Evolutionary conservation across 345 rosid species (phyloP), one percentile per base, ranked within the genome.

Genomic region (Lepidium africanum): DNA sequence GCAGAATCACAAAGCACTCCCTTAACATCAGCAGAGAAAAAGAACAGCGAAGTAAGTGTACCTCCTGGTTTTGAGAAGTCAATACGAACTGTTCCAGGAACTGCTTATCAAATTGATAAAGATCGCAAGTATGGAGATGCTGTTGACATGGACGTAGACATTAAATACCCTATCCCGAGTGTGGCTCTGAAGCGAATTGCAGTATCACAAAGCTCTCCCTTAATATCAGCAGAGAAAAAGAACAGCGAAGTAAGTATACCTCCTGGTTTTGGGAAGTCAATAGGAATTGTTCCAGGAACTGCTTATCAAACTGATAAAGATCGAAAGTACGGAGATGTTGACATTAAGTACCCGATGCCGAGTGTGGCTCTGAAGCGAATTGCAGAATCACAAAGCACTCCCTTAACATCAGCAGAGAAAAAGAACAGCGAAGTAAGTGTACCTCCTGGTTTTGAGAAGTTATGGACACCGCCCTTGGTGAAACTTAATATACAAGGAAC

Each of bases 401-500:
- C 14, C 37, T 59, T 73, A 36, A 47, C 12, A 9, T 66, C 77
- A 59, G 42, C 39, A 13, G 76, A 0, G 65, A 57, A 69, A 27
- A 5, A 7, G 65, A 69, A 14, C 36, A 13, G n/a, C 36, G 63
- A 36, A 43, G 14, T 40, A 9, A 35, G 41, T 15, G 11, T 65
- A 42, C 72, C 72, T 67, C 78, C 78, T 43, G 77, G 77, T 37
- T 74, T 67, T 9, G 73, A 75, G 71, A 66, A 59, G 21, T 56
- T 59, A 58, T 65, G 48, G 48, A 13, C 14, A 64, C 48, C 63
- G 19, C 33, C 66, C 7, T 80, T 83, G 79, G 81, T 79, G 61
- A 88, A 76, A 69, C 71, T 88, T 72, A 83, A 77, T 19, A 65
- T 79, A 16, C 78, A 78, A 21, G 83, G 75, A 40, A 49, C 57